Conservation (phyloP, 2,329 filamentous ascomycete genomes). For the Chaetoscypha palmicola region DNA sequence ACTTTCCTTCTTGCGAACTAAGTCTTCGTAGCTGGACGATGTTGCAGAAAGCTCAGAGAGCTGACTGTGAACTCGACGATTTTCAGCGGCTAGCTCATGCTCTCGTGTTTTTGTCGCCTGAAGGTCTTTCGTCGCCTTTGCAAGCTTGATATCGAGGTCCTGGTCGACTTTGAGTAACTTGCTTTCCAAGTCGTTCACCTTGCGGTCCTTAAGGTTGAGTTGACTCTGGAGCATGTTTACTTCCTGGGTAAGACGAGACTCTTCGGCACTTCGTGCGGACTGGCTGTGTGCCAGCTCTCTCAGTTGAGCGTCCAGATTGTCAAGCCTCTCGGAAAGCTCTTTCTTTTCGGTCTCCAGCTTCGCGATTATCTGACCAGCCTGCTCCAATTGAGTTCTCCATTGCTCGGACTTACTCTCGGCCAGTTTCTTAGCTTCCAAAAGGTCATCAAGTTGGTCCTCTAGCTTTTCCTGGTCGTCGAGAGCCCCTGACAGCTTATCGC, state of each 20-base stretch:
- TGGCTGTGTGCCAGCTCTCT: constrained; percentile 63
- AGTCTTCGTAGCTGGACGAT: constrained; percentile 89
- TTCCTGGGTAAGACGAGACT: constrained; percentile 72
- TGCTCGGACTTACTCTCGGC: constrained; percentile 78
- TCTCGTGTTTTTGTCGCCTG: constrained; percentile 66
- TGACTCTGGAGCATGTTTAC: constrained; percentile 90
- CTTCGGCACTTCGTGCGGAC: constrained; percentile 66
- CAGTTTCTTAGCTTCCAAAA: constrained; percentile 82
- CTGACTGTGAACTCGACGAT: constrained; percentile 74
- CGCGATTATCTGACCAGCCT: constrained; percentile 80
- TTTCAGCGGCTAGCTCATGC: constrained; percentile 71
- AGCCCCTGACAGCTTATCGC: constrained; percentile 85
- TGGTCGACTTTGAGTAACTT: constrained; percentile 82
- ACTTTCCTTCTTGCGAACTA: constrained; percentile 89
- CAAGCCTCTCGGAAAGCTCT: constrained; percentile 59
- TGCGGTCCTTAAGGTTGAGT: constrained; percentile 79
- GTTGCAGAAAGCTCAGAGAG: constrained; percentile 82
- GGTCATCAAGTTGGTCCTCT: constrained; percentile 84
- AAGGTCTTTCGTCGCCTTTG: constrained; percentile 71
- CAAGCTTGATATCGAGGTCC: constrained; percentile 79
- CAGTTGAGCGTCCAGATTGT: constrained; percentile 64
- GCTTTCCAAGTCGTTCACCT: constrained; percentile 77
- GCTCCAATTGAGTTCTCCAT: constrained; percentile 76
- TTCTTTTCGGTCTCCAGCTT: constrained; percentile 83
- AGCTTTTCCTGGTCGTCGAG: constrained; percentile 90